Evolutionary conservation across 2,329 filamentous ascomycete genomes (phyloP), one percentile per base, ranked within the genome.

Genomic region (Moelleriella libera): DNA sequence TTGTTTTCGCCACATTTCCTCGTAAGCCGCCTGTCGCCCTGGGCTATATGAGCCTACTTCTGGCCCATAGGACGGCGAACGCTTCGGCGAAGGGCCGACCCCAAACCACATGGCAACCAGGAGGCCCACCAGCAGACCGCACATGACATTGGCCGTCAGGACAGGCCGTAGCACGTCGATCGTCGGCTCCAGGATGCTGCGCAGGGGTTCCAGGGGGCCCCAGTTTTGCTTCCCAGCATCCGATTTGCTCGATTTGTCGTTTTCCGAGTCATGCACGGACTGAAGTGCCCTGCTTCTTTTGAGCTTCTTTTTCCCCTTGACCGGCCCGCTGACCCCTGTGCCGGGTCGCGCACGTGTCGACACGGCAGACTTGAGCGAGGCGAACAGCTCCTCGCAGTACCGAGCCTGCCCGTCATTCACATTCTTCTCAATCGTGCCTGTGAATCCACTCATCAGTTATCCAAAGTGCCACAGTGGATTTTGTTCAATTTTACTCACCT

Each of bases 401-500:
- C 82, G 75, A 7, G 74, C 74, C 65, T 98, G 92, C 30, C 92
- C 92, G 48, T 96, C 89, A 52, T 85, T 89, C 42, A 89, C 88
- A 50, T 88, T 90, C 63, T 95, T 96, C 62, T 98, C 92, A 55
- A 98, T 98, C 2, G 92, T 86, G 52, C 85, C 88, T 95, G 54
- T 29, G 29, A 29, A 7, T 42, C 46, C 45, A 29, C 11, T 21
- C 34, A 49, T 72, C 53, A 70, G 63, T 45, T 21, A 3, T 21
- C 21, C 21, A 12, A 39, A 39, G 34, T 12, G 34, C 34, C 34
- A 9, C 34, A 41, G 40, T 41, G 40, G 11, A 21, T n/a, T 5
- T 12, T n/a, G 40, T 41, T 9, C 40, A n/a, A 7, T 12, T 41
- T 21, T 14, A 60, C 71, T 61, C 70, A 94, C 89, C 87, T 70